These are phyloP conservation scores for Alternaria postmessia DNA, from an alignment of 2,329 filamentous ascomycete genomes.

Conservation along the genomic window DNA sequence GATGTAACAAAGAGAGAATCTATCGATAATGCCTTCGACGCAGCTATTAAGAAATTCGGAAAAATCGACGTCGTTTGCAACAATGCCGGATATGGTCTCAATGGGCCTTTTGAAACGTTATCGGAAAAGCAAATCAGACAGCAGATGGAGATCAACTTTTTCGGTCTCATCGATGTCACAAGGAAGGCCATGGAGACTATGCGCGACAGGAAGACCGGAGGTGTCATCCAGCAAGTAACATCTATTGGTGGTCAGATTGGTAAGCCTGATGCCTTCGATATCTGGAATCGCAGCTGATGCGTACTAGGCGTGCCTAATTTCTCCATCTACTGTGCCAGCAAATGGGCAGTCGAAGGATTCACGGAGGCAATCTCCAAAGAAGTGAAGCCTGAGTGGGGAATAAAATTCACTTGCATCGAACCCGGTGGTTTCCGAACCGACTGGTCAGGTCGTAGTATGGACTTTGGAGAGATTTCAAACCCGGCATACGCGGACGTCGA, in stretches of 20 bases:
- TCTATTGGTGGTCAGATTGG: slow-evolving; percentile 61
- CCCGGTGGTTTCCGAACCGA: slow-evolving; percentile 58
- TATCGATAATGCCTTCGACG: slow-evolving; percentile 57
- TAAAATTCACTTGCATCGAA: slow-evolving; percentile 57
- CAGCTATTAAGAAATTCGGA: slow-evolving; percentile 59
- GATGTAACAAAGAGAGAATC: slow-evolving; percentile 61
- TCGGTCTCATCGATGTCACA: slow-evolving; percentile 64
- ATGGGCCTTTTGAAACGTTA: slow-evolving; percentile 62
- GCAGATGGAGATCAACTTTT: slow-evolving; percentile 69
- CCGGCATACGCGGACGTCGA: slow-evolving; percentile 60
- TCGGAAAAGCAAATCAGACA: slow-evolving; percentile 58
- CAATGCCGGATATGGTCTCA: slow-evolving; percentile 67
- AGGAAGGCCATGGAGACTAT: slow-evolving; percentile 55
- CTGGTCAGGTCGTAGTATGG: slow-evolving; percentile 57
- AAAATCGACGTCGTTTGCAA: slow-evolving; percentile 68
- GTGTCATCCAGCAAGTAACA: slow-evolving; percentile 64
- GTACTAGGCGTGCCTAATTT: slow-evolving; percentile 48
- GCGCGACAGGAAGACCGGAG: slow-evolving; percentile 60
- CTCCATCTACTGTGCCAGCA: slow-evolving; percentile 53
- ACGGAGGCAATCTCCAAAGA: slow-evolving; percentile 55
- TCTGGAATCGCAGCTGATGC: neutral
- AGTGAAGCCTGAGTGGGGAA: slow-evolving; percentile 58
- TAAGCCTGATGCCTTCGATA: slow-evolving; percentile 13
- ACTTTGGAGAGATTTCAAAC: slow-evolving; percentile 55
- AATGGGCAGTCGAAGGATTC: slow-evolving; percentile 60